These are phyloP conservation scores for Leptographium procerum DNA, from an alignment of 2,329 filamentous ascomycete species.

Conservation along the genomic window DNA sequence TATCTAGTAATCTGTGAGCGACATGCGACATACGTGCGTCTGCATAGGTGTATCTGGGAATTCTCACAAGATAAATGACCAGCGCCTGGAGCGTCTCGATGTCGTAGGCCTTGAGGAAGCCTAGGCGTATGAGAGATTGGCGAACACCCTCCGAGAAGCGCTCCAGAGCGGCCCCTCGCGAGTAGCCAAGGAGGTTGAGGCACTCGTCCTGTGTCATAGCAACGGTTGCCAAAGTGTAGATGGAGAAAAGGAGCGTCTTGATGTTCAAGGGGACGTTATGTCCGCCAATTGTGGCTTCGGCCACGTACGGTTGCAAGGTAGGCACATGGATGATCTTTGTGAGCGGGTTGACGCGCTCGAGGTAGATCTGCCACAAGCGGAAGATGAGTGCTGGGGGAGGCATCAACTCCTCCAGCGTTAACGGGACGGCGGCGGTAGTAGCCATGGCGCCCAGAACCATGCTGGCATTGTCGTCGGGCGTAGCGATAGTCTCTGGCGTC, in stretches of 20 bases:
- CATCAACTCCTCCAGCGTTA: constrained; percentile 39
- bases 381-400: constrained; percentile 57
- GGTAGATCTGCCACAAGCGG: constrained; percentile 61
- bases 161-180: constrained; percentile 37
- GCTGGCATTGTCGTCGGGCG: constrained; percentile 40
- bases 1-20: constrained; percentile 23
- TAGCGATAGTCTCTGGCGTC: constrained; percentile 32
- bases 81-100: constrained; percentile 48
- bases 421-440: constrained; percentile 15
- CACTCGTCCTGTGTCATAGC: constrained; percentile 47
- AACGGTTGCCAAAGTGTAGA: constrained; percentile 50
- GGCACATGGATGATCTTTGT: constrained; percentile 64
- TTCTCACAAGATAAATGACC: constrained; percentile 41
- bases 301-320: constrained; percentile 52
- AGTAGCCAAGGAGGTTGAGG: constrained; percentile 36
- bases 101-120: constrained; percentile 48
- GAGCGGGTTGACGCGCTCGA: constrained; percentile 64
- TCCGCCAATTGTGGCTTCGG: constrained; percentile 49
- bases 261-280: constrained; percentile 42
- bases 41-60: too few species aligned
- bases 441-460: constrained; percentile 29
- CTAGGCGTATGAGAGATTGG: constrained; percentile 35
- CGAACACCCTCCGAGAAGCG: constrained; percentile 42
- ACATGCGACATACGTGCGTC: constrained; percentile 1
- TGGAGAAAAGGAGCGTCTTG: constrained; percentile 52